Base-by-base conservation (phyloP, 2,329 filamentous ascomycete species). In the Blumeriella jaapii region DNA sequence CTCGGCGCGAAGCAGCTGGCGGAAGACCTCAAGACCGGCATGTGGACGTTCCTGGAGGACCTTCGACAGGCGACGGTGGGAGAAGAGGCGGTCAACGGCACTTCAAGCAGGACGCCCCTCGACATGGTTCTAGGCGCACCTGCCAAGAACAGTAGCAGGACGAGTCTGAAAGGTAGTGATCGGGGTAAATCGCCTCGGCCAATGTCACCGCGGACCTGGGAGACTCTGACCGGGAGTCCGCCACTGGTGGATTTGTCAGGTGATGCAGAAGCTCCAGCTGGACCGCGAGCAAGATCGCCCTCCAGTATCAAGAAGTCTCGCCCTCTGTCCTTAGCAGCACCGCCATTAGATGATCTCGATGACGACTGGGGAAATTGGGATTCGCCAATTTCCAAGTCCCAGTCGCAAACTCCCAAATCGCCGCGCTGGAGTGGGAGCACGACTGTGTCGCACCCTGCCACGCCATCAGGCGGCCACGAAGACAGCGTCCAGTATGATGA, bases 1-100 rank as follows among this genome's bases (percentile, higher is more conserved):
- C 39, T 48, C 31, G 48, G 47, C 14, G 53, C 53, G 7, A 57
- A 56, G 36, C 47, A 54, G 20, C 48, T 57, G 23, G 54, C 55
- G 11, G 81, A 83, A 40, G 91, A 95, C 59, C 77, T 98, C 58
- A 84, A 79, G 55, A 75, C 91, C 33, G 89, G 91, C 2, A 63
- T 98, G 31, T 87, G 82, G 75, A 94, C 84, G 1, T 98, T 98
- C 59, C 76, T 94, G 40, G 91, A 96, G 56, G 91, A 98, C 55
- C 75, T 98, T 30, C 73, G 87, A 47, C 91, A 96, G 59, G 93
- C 89, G 10, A 94, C 91, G 0, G 86, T 98, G 5, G 91, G 91
- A 15, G 91, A 98, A 36, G 91, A 98, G 61, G 83, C 78, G 11
- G 74, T 85, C 44, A 75, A 67, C 41, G 78, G 74, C 26, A 41